Conservation (phyloP, 441 rosid species). For the Pelargonium australe region DNA sequence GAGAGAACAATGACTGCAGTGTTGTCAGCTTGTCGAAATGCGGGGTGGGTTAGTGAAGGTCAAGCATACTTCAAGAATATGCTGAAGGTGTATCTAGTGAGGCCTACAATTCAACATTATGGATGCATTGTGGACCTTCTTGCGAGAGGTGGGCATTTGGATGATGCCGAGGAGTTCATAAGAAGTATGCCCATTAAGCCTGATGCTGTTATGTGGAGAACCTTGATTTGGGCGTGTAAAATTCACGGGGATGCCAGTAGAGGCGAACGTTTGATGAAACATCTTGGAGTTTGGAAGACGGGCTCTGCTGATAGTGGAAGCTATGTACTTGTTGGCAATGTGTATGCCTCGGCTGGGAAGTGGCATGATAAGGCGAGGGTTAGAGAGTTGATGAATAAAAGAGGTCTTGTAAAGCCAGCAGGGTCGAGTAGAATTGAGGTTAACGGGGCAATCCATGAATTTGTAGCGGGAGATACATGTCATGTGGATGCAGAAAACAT, state of each 20-base stretch:
- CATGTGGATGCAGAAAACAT: constrained; percentile 16
- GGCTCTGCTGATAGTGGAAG: constrained; percentile 18
- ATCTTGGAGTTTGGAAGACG: constrained; percentile 13
- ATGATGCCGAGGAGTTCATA: constrained; percentile 29
- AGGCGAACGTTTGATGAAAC: constrained; percentile 16
- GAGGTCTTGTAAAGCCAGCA: constrained; percentile 17
- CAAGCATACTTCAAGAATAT: constrained; percentile 19
- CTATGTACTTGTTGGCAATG: constrained; percentile 12
- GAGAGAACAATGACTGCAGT: constrained; percentile 15
- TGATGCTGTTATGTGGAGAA: constrained; percentile 41
- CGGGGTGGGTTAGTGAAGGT: constrained; percentile 33
- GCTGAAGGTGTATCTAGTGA: constrained; percentile 23
- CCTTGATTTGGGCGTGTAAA: constrained; percentile 32
- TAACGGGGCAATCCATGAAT: constrained; percentile 15
- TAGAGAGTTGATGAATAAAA: constrained; percentile 12
- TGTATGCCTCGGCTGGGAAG: constrained; percentile 7
- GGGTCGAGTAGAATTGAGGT: constrained; percentile 22
- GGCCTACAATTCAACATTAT: constrained; percentile 27
- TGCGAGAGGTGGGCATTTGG: constrained; percentile 33
- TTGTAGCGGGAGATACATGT: constrained; percentile 4
- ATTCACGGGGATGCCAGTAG: constrained; percentile 35
- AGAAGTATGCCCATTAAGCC: constrained; percentile 30
- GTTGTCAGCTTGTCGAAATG: constrained; percentile 40
- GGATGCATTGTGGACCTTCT: constrained; percentile 41
- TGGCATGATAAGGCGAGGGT: constrained; percentile 15